Evolutionary conservation across 257 asterid genomes (phyloP).

Genomic region (Forsythia viridissima): DNA sequence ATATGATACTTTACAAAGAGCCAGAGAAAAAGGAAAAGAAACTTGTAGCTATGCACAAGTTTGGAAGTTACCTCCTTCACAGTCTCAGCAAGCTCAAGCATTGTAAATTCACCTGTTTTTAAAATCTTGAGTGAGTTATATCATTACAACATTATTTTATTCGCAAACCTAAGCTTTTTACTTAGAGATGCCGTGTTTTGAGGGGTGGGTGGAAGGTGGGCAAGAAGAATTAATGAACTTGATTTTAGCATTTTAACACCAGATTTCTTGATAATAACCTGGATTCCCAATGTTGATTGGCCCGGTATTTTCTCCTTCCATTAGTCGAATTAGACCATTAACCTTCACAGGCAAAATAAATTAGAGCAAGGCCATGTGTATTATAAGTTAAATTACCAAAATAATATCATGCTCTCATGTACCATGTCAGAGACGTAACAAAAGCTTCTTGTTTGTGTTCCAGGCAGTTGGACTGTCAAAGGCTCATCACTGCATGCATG

Average conservation of each 20-base stretch:
- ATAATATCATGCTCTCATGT: neutral
- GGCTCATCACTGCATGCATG: constrained; percentile 43
- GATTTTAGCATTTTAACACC: neutral
- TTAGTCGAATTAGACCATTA: constrained; percentile 52
- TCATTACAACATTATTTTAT: neutral
- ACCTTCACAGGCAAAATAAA: constrained; percentile 35
- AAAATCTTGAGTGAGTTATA: neutral
- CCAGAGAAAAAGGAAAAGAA: neutral
- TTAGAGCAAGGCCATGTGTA: neutral
- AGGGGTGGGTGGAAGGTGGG: neutral
- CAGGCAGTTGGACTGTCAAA: constrained; percentile 55
- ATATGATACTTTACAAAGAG: neutral
- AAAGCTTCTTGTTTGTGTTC: constrained; percentile 60
- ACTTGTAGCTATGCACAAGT: neutral
- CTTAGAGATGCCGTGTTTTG: neutral
- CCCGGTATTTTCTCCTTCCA: constrained; percentile 60
- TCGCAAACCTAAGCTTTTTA: neutral
- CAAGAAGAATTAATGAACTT: neutral
- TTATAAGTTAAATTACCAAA: neutral
- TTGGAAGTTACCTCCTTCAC: constrained; percentile 47
- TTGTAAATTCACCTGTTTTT: constrained; percentile 57
- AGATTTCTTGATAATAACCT: constrained; percentile 29
- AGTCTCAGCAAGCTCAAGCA: constrained; percentile 64
- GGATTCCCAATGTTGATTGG: constrained; percentile 79
- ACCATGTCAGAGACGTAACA: constrained; percentile 62